Percentiles rank a stretch among this genome's conserved stretches.
Evolutionary conservation across 2,329 filamentous ascomycete genomes (phyloP).

Genomic region (Diplodia sapinea): DNA sequence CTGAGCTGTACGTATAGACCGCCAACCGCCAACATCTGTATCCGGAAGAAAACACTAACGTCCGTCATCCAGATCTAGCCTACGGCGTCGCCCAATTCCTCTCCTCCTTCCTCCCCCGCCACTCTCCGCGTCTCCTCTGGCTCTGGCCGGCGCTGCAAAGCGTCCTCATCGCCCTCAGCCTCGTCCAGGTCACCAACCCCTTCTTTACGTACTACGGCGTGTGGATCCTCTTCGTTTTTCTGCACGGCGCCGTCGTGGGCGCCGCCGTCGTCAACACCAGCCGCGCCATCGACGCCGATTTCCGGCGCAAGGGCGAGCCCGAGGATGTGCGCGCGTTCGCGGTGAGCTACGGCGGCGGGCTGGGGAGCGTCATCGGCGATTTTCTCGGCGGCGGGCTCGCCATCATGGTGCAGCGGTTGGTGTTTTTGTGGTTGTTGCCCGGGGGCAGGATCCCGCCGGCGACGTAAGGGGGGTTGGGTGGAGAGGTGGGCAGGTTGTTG

Average conservation of each 20-base stretch:
- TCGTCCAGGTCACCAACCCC: background rate
- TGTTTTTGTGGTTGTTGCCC: background rate
- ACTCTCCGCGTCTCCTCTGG: background rate
- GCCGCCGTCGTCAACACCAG: background rate
- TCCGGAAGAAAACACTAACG: background rate
- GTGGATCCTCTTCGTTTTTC: conserved; percentile 10
- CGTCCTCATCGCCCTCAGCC: background rate
- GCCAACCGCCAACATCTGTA: background rate
- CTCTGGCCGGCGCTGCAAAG: background rate
- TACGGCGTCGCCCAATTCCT: conserved; percentile 3
- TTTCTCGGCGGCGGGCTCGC: conserved; percentile 1
- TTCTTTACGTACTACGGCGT: conserved; percentile 21
- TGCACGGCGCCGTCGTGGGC: conserved; percentile 2
- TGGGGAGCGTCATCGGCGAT: background rate
- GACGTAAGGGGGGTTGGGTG: too few relatives aligned
- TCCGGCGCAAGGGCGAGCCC: background rate
- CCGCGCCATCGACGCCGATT: background rate
- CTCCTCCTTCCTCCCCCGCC: background rate
- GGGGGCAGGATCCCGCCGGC: too few relatives aligned
- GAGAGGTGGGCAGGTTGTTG: too few relatives aligned
- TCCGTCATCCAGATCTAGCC: background rate
- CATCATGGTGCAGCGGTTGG: conserved; percentile 19
- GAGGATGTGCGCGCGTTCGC: background rate
- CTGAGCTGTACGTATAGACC: background rate
- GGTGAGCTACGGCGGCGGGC: background rate